Conservation (phyloP, 1,284 basidiomycete species). For the Ceratobasidium sp. region DNA sequence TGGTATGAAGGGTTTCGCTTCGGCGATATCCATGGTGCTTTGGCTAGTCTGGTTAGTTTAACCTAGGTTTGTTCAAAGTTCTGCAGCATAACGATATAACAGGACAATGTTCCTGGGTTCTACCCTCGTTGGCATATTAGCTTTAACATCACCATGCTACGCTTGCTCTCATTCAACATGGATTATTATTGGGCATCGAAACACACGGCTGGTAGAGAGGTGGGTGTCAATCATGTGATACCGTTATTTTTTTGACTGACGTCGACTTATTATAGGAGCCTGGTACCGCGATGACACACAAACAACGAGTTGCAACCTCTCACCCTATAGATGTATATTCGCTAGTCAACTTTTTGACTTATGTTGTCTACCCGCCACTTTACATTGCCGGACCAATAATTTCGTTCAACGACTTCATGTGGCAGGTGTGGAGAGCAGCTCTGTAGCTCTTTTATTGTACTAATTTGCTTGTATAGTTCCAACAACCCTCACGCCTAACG, state of each 20-base stretch:
- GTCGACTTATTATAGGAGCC: conserved; percentile 53
- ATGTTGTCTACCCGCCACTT: conserved; percentile 89
- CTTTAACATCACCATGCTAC: conserved; percentile 98
- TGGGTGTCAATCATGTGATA: conserved; percentile 51
- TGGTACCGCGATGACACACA: conserved; percentile 63
- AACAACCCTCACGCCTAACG: conserved; percentile 61
- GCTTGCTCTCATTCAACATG: conserved; percentile 92
- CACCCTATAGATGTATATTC: conserved; percentile 67
- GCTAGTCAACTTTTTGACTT: conserved; percentile 74
- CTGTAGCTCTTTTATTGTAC: not conserved
- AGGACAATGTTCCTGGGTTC: conserved; percentile 79
- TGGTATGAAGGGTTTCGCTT: conserved; percentile 82
- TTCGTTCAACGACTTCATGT: conserved; percentile 94
- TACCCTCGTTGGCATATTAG: conserved; percentile 93
- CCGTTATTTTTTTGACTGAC: conserved; percentile 8
- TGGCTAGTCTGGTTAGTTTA: conserved; percentile 67
- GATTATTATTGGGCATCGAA: conserved; percentile 89
- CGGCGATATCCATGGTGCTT: conserved; percentile 66
- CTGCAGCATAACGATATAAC: conserved; percentile 24
- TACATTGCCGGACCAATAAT: conserved; percentile 98
- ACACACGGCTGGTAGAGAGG: conserved; percentile 60
- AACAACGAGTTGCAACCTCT: conserved; percentile 67
- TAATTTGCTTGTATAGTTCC: conserved; percentile 62
- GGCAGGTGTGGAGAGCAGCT: conserved; percentile 72
- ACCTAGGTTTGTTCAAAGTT: not conserved